Evolutionary conservation across 73 alveolate species (phyloP).

Genomic region (Symbiodinium natans): DNA sequence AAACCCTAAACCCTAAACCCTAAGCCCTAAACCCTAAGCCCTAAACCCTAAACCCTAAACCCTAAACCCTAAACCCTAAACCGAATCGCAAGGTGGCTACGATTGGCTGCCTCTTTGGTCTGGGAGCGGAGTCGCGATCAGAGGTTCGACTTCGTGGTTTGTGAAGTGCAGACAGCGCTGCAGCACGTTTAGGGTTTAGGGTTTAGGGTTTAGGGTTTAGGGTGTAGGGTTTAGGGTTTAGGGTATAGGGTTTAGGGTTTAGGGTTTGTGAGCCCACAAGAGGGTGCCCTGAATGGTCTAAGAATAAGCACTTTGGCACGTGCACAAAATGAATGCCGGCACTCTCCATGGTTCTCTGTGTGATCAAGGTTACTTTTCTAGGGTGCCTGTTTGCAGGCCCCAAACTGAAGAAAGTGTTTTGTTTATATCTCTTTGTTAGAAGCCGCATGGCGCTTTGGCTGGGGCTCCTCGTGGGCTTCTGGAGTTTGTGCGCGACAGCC

Average conservation of each 20-base stretch:
- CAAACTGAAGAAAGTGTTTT: not conserved
- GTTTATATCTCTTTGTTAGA: not conserved
- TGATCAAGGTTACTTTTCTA: not conserved
- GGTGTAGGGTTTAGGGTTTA: too few species aligned
- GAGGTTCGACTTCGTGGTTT: not conserved
- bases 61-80: not conserved
- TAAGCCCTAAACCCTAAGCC: too few species aligned
- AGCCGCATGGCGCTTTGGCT: not conserved
- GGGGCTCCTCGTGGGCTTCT: not conserved
- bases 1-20: not conserved
- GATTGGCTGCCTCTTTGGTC: slow-evolving; percentile 61
- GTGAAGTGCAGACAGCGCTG: too few species aligned
- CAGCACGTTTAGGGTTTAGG: too few species aligned
- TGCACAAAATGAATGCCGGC: too few species aligned
- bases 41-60: not conserved
- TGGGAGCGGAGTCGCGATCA: slow-evolving; percentile 58
- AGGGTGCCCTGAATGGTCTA: too few species aligned
- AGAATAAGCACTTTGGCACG: too few species aligned
- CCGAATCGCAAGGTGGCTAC: not conserved
- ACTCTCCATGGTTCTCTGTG: too few species aligned
- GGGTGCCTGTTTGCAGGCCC: not conserved
- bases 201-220: too few species aligned
- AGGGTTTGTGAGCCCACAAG: too few species aligned
- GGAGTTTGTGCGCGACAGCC: not conserved
- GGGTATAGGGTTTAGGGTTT: too few species aligned